Conservation (phyloP, 306 rosid species). For the Trichosanthes truncata region DNA sequence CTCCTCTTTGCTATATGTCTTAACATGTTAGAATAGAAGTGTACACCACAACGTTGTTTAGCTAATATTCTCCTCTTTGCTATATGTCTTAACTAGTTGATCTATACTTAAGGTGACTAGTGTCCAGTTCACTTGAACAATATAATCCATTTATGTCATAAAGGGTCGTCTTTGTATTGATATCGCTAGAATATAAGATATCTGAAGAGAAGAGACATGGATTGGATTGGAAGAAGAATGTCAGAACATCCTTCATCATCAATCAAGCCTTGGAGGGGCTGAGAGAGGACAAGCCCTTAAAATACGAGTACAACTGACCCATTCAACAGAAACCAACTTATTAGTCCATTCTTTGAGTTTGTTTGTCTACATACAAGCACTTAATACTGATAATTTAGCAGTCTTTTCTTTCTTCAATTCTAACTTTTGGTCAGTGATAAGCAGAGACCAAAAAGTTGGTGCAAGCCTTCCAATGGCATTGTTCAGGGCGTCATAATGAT, state of each 20-base stretch:
- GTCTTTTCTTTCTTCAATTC: conserved; percentile 4
- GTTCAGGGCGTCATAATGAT: background rate
- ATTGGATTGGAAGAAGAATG: background rate
- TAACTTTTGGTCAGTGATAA: background rate
- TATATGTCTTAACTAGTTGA: too few relatives aligned
- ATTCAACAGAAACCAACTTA: background rate
- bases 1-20: too few relatives aligned
- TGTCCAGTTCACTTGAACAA: too few relatives aligned
- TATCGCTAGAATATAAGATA: too few relatives aligned
- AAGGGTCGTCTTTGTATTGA: too few relatives aligned
- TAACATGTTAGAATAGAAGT: too few relatives aligned
- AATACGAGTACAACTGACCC: background rate
- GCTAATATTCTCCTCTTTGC: too few relatives aligned
- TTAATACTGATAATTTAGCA: background rate
- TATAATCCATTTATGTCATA: too few relatives aligned
- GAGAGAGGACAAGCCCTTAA: background rate
- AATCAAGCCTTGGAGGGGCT: background rate
- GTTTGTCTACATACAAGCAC: background rate
- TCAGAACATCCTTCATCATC: background rate
- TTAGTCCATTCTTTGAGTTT: background rate
- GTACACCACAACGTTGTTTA: too few relatives aligned
- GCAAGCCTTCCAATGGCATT: background rate
- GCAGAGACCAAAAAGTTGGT: background rate
- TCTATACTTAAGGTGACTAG: too few relatives aligned
- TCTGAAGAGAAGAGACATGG: too few relatives aligned